Conservation (phyloP, 176 grass and related monocot genomes). For the Aegilops speltoides region DNA sequence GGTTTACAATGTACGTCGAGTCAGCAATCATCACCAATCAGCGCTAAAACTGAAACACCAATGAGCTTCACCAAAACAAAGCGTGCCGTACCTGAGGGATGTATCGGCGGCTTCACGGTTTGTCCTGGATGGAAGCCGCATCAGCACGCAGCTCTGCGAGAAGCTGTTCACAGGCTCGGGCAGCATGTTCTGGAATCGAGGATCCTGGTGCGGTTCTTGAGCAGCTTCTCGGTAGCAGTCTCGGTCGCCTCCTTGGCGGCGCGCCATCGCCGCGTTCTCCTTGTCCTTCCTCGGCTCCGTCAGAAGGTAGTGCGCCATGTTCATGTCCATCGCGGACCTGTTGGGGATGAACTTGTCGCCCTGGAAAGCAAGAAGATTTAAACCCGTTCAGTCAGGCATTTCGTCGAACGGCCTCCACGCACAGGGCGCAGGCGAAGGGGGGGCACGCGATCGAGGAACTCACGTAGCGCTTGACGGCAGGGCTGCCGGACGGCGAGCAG, state of each 20-base stretch:
- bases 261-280: conserved; percentile 17
- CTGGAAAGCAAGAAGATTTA: conserved; percentile 14
- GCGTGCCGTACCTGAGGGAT: background rate
- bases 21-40: background rate
- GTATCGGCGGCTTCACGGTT: background rate
- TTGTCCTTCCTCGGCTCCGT: conserved; percentile 59
- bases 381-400: background rate
- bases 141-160: background rate
- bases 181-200: background rate
- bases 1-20: background rate
- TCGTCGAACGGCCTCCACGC: background rate
- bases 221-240: background rate
- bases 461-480: background rate
- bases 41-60: background rate
- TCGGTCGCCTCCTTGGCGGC: background rate
- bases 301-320: conserved; percentile 60
- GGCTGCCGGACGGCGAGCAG: background rate
- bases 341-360: conserved; percentile 59
- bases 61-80: background rate
- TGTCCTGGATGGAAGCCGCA: background rate
- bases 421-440: background rate
- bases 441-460: background rate
- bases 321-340: conserved; percentile 58
- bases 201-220: background rate
- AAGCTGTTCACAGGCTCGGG: background rate